Evolutionary conservation across 108 stramenopile species (phyloP).

Genomic region (Schizochytrium sp.): DNA sequence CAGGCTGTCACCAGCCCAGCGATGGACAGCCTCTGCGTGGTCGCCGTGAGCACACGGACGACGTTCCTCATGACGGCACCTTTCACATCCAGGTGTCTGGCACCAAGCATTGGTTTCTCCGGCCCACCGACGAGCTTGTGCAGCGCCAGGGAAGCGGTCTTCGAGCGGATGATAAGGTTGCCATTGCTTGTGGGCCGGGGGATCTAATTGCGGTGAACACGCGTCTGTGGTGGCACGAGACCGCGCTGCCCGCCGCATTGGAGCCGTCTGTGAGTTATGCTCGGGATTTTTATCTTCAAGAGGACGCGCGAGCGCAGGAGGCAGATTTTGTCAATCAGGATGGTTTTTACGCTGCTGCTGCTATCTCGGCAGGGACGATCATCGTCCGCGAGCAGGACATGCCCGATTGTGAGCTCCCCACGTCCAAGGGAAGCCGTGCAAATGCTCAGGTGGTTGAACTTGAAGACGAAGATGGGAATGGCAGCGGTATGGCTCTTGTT

Average conservation of each 20-base stretch:
- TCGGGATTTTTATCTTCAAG: constrained; percentile 60
- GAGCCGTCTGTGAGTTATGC: constrained; percentile 70
- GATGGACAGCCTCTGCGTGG: constrained; percentile 42
- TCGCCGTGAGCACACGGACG: constrained; percentile 74
- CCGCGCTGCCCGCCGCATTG: constrained; percentile 47
- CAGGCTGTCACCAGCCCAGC: not conserved
- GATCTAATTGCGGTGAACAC: constrained; percentile 72
- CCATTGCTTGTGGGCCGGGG: constrained; percentile 61
- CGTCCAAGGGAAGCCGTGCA: constrained; percentile 42
- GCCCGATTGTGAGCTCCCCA: constrained; percentile 63
- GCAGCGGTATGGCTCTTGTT: constrained; percentile 64
- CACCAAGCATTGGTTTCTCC: constrained; percentile 60
- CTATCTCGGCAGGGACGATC: constrained; percentile 67
- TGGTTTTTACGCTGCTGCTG: constrained; percentile 66
- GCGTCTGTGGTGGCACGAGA: constrained; percentile 72
- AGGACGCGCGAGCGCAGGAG: not conserved
- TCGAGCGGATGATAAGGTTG: not conserved
- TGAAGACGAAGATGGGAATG: constrained; percentile 35
- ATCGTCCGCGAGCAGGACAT: constrained; percentile 64
- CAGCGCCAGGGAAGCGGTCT: not conserved
- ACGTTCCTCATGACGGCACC: constrained; percentile 73
- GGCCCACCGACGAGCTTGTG: constrained; percentile 60
- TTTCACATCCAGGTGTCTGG: constrained; percentile 77
- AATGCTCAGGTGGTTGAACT: constrained; percentile 68
- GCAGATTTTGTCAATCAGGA: constrained; percentile 66